Percentiles rank a stretch among this genome's conserved stretches.
Evolutionary conservation across 129 eudicot genomes (phyloP).

Genomic region (Artemisia argyi): DNA sequence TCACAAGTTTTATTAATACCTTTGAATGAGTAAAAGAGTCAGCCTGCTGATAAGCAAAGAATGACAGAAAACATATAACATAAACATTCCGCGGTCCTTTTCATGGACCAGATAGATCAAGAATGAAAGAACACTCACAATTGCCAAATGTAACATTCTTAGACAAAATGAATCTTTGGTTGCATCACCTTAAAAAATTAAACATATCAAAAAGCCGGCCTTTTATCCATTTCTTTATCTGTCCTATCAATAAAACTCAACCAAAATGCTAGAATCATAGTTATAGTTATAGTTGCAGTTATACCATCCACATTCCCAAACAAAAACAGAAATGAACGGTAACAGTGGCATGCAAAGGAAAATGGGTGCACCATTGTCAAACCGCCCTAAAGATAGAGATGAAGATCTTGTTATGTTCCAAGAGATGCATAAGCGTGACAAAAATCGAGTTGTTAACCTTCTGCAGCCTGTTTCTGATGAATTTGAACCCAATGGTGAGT

Average conservation of each 20-base stretch:
- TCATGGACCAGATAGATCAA: not conserved
- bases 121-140: slow-evolving; percentile 1
- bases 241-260: not conserved
- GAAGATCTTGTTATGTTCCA: slow-evolving; percentile 67
- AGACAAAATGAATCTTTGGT: slow-evolving; percentile 32
- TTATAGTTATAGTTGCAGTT: slow-evolving; percentile 1
- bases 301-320: not conserved
- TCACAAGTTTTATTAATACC: not conserved
- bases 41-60: slow-evolving; percentile 3
- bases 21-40: not conserved
- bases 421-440: slow-evolving; percentile 69
- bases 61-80: not conserved
- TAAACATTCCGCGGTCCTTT: not conserved
- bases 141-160: slow-evolving; percentile 34
- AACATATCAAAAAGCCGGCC: slow-evolving; percentile 37
- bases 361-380: slow-evolving; percentile 31
- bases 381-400: slow-evolving; percentile 48
- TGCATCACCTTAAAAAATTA: slow-evolving; percentile 27
- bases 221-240: slow-evolving; percentile 19
- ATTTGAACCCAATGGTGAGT: slow-evolving; percentile 65
- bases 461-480: slow-evolving; percentile 82
- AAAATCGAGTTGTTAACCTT: slow-evolving; percentile 51
- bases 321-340: slow-evolving; percentile 30
- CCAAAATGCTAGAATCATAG: not conserved
- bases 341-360: slow-evolving; percentile 23